Evolutionary conservation across 352 stramenopile species (phyloP), one percentile per base, ranked within the genome.

Genomic region (Globisporangium uncinulatum): DNA sequence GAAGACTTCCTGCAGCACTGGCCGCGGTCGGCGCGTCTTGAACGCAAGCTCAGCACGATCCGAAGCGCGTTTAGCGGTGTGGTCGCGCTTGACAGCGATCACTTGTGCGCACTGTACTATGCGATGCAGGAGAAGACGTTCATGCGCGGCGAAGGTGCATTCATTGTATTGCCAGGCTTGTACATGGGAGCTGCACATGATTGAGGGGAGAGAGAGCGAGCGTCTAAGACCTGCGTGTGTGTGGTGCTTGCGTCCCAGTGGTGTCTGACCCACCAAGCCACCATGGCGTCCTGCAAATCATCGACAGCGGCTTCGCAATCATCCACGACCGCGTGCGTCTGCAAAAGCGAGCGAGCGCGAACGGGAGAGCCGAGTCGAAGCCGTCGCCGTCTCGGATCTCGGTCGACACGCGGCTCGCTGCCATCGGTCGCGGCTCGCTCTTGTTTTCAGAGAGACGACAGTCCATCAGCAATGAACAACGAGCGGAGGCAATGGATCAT

Each of bases 31-130:
- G 46, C 60, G 15, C 62, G 48, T 7, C 48, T 79, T 1, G 42
- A 80, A 32, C 42, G 54, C 24, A 82, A 85, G 37, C 21, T 82
- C 3, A 29, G 11, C 13, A 34, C 73, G 29, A 49, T 85, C 13
- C 72, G 69, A 19, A 57, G 15, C 15, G 57, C 69, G n/a, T 66
- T 85, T 6, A 43, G 63, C 32, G 61, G 66, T 3, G 31, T 72
- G 3, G 70, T 64, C 51, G 59, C 56, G n/a, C 63, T 85, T 0
- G 72, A 82, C 17, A 31, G 51, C 3, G 70, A 78, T 19, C 65
- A 78, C 51, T 19, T 79, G 17, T 80, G 70, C 44, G 72, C 72
- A 4, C 54, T 83, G 2, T 85, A 83, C 45, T 74, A 85, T 50
- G 62, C 67, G 3, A 57, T 61, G 51, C 54, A 63, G 20, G 63